Evolutionary conservation across 208 protist genomes (phyloP).

Genomic region (Acanthamoeba royreba): DNA sequence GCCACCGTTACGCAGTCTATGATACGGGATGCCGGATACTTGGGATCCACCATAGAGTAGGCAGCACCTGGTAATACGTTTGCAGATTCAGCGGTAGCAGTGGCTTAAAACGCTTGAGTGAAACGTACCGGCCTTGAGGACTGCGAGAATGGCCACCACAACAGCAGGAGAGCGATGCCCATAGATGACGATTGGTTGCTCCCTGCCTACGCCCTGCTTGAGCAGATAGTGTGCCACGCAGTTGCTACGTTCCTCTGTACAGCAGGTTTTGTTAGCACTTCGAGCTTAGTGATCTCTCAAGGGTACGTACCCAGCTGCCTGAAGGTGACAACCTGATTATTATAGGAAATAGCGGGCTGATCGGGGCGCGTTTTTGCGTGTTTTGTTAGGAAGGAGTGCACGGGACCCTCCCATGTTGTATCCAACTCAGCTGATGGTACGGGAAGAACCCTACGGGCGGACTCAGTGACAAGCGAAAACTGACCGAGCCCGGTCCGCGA

Average conservation of each 20-base stretch:
- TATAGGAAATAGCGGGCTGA: slow-evolving; percentile 30
- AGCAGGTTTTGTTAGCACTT: slow-evolving; percentile 51
- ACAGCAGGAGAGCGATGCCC: slow-evolving; percentile 68
- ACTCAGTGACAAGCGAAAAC: slow-evolving; percentile 52
- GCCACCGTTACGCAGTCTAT: slow-evolving; percentile 70
- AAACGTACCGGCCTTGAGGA: slow-evolving; percentile 66
- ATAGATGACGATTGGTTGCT: slow-evolving; percentile 72
- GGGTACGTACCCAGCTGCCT: slow-evolving; percentile 19
- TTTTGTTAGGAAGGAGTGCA: slow-evolving; percentile 61
- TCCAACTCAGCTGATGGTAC: slow-evolving; percentile 61
- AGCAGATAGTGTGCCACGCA: slow-evolving; percentile 57
- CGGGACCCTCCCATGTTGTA: slow-evolving; percentile 56
- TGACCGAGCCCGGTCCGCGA: neutral
- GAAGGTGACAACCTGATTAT: slow-evolving; percentile 28
- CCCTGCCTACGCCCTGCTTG: slow-evolving; percentile 50
- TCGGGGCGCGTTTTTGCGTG: slow-evolving; percentile 36
- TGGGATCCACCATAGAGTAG: slow-evolving; percentile 79
- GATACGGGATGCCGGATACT: slow-evolving; percentile 70
- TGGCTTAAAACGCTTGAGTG: too few relatives aligned
- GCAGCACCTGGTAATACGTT: slow-evolving; percentile 6
- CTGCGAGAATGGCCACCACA: slow-evolving; percentile 74
- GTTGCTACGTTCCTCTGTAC: slow-evolving; percentile 42
- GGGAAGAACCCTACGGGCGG: slow-evolving; percentile 55
- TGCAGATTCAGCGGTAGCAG: neutral
- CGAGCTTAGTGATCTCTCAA: neutral